Evolutionary conservation across 257 asterid genomes (phyloP).

Genomic region (Nyctanthes arbortristis): DNA sequence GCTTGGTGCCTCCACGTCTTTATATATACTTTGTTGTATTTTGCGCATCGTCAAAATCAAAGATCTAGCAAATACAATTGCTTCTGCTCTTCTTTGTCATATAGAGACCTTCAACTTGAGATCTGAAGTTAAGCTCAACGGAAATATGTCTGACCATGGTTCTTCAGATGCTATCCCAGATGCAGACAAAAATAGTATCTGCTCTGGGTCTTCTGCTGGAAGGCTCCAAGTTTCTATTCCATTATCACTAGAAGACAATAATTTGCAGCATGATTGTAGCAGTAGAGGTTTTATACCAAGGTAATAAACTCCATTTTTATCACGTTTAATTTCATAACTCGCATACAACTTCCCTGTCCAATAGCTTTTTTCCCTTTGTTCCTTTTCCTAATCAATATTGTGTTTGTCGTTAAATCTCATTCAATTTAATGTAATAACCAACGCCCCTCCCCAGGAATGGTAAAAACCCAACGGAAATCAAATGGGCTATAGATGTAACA

Average conservation of each 20-base stretch:
- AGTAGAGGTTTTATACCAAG: conserved; percentile 50
- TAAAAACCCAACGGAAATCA: background rate
- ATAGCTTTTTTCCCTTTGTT: too few relatives aligned
- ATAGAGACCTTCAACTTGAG: conserved; percentile 47
- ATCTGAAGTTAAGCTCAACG: conserved; percentile 63
- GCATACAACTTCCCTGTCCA: background rate
- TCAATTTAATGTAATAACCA: background rate
- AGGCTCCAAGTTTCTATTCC: conserved; percentile 39
- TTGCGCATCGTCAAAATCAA: conserved; percentile 94
- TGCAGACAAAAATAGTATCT: conserved; percentile 29
- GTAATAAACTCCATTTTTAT: conserved; percentile 40
- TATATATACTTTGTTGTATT: conserved; percentile 93
- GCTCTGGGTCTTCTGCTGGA: conserved; percentile 34
- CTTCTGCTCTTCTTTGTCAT: conserved; percentile 80
- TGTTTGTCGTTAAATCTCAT: background rate
- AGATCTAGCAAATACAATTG: conserved; percentile 90
- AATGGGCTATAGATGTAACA: background rate
- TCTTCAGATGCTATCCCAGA: conserved; percentile 35
- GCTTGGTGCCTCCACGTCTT: conserved; percentile 74
- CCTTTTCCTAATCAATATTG: background rate
- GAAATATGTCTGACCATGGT: conserved; percentile 45
- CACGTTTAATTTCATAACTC: conserved; percentile 4
- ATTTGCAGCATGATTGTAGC: conserved; percentile 33
- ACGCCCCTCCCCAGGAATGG: background rate
- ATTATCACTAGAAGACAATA: conserved; percentile 36